phyloP scores from a whole-genome alignment of 768 basidiomycete species.

The Mycena olivaceomarginata region DNA sequence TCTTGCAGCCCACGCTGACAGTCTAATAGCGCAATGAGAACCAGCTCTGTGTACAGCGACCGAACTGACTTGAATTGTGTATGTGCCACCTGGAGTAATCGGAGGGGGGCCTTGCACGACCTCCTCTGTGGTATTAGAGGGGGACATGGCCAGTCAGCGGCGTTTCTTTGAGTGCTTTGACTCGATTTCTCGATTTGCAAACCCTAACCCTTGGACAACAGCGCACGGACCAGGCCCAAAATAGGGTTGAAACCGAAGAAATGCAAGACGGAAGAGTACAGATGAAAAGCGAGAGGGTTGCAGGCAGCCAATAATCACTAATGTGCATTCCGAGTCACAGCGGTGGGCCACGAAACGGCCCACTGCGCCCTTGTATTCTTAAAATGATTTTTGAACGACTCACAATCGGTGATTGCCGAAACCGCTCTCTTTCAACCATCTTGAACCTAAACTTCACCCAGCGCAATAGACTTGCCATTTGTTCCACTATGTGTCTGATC shows the following conservation, averaged over 20 bases:
- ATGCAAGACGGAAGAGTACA: no score
- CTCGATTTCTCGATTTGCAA: constrained; percentile 11
- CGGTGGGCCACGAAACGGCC: no score
- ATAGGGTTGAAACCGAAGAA: no score
- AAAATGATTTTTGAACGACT: no score
- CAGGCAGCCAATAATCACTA: no score
- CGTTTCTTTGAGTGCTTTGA: constrained; percentile 4
- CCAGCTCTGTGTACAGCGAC: constrained; percentile 50
- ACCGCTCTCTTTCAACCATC: no score
- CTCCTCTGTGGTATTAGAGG: constrained; percentile 54
- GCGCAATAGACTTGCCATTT: no score
- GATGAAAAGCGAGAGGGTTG: background rate
- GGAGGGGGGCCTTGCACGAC: constrained; percentile 70
- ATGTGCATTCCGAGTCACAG: no score
- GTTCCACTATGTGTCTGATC: no score
- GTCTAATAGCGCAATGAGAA: constrained; percentile 71
- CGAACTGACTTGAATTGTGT: constrained; percentile 80
- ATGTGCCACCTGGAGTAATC: constrained; percentile 84
- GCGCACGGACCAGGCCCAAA: background rate
- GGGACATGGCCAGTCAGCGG: constrained; percentile 37
- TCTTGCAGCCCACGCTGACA: constrained; percentile 95
- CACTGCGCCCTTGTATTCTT: no score
- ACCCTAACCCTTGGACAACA: constrained; percentile 1
- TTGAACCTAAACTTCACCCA: no score
- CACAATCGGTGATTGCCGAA: no score